Conservation (phyloP, 768 basidiomycete species). For the Rhodotorula sphaerocarpa region DNA sequence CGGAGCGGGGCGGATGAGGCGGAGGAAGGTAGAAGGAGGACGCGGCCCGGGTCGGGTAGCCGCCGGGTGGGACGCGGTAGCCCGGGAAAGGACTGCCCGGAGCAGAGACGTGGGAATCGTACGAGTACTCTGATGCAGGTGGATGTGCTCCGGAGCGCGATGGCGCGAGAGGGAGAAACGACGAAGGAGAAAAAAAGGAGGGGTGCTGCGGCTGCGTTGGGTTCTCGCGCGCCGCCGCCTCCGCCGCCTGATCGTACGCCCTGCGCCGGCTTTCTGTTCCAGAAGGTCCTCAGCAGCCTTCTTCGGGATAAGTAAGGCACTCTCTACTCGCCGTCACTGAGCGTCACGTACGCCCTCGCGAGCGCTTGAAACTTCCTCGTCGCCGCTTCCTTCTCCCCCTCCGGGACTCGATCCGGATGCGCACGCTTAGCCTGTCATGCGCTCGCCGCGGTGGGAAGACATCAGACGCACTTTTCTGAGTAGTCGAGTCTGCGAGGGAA, state of each 20-base stretch:
- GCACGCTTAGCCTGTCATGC: not conserved
- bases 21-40: too few species aligned
- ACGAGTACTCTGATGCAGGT: not conserved
- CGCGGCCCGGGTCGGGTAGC: not conserved
- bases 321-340: slow-evolving; percentile 1
- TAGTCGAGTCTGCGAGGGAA: not conserved
- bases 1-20: too few species aligned
- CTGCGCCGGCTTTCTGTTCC: too few species aligned
- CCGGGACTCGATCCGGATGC: not conserved
- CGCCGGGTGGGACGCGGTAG: slow-evolving; percentile 7
- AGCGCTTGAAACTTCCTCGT: not conserved
- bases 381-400: not conserved
- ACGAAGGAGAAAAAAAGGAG: too few species aligned
- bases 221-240: too few species aligned
- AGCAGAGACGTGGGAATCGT: not conserved
- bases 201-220: too few species aligned
- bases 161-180: too few species aligned
- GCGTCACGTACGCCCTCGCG: not conserved
- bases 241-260: too few species aligned
- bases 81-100: not conserved
- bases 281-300: too few species aligned
- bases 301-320: too few species aligned
- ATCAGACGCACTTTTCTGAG: too few species aligned
- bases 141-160: not conserved
- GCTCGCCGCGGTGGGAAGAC: too few species aligned